phyloP scores from a whole-genome alignment of 2,329 filamentous ascomycete genomes.

The Xylariales sp. region DNA sequence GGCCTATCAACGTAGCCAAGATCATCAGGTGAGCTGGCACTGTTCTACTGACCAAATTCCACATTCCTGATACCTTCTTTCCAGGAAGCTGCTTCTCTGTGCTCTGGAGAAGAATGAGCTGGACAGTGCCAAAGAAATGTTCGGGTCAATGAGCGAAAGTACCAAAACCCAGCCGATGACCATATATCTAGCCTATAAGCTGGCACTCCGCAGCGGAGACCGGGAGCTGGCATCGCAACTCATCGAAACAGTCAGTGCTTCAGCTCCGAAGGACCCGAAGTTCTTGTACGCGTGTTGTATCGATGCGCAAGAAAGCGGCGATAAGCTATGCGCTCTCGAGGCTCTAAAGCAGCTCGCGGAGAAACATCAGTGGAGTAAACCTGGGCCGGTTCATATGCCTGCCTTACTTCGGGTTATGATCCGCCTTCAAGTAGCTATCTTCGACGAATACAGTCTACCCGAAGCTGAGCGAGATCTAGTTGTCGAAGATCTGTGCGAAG shows the following conservation, averaged over 20 bases:
- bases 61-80: conserved; percentile 21
- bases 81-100: conserved; percentile 69
- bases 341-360: conserved; percentile 58
- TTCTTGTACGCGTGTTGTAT: conserved; percentile 76
- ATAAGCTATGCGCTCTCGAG: conserved; percentile 54
- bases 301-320: conserved; percentile 64
- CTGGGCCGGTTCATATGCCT: conserved; percentile 52
- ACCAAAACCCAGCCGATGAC: conserved; percentile 60
- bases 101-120: conserved; percentile 55
- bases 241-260: conserved; percentile 55
- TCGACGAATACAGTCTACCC: conserved; percentile 26
- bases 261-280: conserved; percentile 48
- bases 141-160: conserved; percentile 53
- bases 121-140: conserved; percentile 48
- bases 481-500: conserved; percentile 47
- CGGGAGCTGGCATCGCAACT: conserved; percentile 56
- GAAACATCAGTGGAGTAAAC: conserved; percentile 43
- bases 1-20: conserved; percentile 62
- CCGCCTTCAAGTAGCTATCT: conserved; percentile 39
- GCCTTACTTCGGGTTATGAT: conserved; percentile 61
- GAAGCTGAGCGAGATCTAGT: conserved; percentile 15
- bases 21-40: conserved; percentile 51
- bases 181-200: conserved; percentile 70
- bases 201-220: conserved; percentile 58
- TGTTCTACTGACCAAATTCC: conserved; percentile 4